Evolutionary conservation across 805 yeast species (phyloP), one percentile per base, ranked within the genome.

Genomic region (Citeromyces matritensis): DNA sequence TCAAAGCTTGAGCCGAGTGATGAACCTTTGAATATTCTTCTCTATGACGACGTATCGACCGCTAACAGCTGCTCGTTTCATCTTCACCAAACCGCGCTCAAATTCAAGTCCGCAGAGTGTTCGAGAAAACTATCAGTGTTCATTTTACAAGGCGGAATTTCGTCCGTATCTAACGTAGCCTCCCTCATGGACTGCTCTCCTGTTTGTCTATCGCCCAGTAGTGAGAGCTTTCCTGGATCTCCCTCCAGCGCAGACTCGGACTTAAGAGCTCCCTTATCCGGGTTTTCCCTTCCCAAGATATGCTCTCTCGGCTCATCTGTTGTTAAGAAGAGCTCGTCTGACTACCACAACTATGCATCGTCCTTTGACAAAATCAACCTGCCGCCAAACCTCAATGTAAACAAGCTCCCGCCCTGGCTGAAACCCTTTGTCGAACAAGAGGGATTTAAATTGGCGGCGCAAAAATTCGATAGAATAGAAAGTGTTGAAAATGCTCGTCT

Each of bases 261-360:
- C 19, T 23, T 21, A 9, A 27, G 34, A 9, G 37, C 33, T 9
- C 37, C 34, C 25, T 42, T 62, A 15, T 51, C 63, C 1, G 65
- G 66, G 2, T 61, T 62, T 40, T 49, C 57, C 8, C 42, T 62
- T 17, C 69, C 69, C 48, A 60, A 4, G 52, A 58, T 3, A 51
- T 60, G 3, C 55, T 58, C 54, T 14, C 47, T 49, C 29, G 35
- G 24, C 43, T 37, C 29, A 33, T 51, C 30, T 50, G 56, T 6
- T 25, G 30, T 9, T 27, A 41, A 24, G 38, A 43, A 17, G 35
- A 33, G 12, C 31, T 23, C 34, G n/a, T 27, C 19, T 9, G 12
- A 12, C 17, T 11, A 52, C 32, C 32, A 15, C 29, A 11, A 15
- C 17, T 27, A 27, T 10, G 29, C 29, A 14, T 17, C 15, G 7